Base-by-base conservation (phyloP, 441 rosid species). In the Theobroma grandiflorum region DNA sequence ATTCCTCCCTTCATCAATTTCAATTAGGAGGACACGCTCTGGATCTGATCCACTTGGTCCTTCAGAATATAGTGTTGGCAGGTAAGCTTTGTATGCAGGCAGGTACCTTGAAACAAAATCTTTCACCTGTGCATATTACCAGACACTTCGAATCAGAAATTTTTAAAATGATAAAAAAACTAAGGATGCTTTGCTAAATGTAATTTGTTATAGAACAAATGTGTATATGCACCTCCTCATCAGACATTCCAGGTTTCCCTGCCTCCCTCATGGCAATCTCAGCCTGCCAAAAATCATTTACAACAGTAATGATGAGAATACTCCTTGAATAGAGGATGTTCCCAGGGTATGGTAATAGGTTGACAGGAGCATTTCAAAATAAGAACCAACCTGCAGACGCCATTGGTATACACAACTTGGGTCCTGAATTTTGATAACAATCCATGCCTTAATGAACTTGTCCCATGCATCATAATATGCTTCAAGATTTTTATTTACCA, bases 61-160 rank as follows among this genome's bases (percentile, higher is more conserved):
- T 90, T 95, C 92, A 0, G 91, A 77, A 66, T 96, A 95, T 1
- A 95, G 92, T 35, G 91, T 87, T 2, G 97, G 94, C 38, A 95
- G 97, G 82, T 97, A 95, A 38, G 99, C 98, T 31, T 92, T 86
- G 82, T 95, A 97, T 3, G 98, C 98, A 0, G 98, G 98, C 57
- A 94, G 82, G 82, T 95, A 95, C 5, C 98, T 88, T 1, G 98
- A 96, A 79, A 96, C 99, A 76, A 96, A 97, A 89, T 97, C 99
- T 77, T 78, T 79, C 62, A 95, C 98, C 98, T 95, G 84, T 64
- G 76, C 9, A 76, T 26, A 75, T 3, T 76, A 55, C 31, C 37
- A n/a, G 76, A 75, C 78, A 38, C 45, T 40, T 68, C 52, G 26
- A 71, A 31, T 38, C 58, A 45, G 16, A 52, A 38, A 65, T 38